A percentile compares a stretch with the other conserved stretches of the same genome.
Conservation (phyloP, 352 stramenopile species). For the Pythium phragmiticola region DNA sequence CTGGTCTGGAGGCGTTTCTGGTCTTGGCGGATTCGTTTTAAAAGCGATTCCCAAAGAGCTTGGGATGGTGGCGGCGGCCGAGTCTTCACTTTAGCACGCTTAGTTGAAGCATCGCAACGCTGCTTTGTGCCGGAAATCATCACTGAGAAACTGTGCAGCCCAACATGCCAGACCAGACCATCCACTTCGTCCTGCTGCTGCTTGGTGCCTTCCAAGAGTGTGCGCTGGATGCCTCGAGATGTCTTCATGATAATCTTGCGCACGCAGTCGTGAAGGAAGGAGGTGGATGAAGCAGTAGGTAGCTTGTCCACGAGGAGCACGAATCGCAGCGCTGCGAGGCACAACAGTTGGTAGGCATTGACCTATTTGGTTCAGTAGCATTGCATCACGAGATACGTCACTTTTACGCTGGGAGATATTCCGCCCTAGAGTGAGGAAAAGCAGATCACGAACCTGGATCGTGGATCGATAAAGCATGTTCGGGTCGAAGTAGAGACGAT, state of each 20-base stretch:
- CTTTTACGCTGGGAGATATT: no score
- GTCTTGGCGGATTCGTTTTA: neutral
- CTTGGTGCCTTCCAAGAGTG: neutral
- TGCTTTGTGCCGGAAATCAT: conserved; percentile 3
- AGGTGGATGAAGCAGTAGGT: conserved; percentile 26
- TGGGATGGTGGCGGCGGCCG: neutral
- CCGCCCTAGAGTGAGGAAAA: no score
- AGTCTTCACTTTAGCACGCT: neutral
- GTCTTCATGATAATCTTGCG: conserved; percentile 45
- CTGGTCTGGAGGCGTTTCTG: neutral
- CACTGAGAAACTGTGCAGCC: conserved; percentile 10
- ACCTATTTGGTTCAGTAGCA: conserved; percentile 20
- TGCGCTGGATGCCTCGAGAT: conserved; percentile 40
- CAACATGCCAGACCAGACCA: neutral
- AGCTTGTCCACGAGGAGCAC: conserved; percentile 50
- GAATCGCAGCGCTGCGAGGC: conserved; percentile 53
- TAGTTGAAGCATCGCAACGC: neutral
- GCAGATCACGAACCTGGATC: conserved; percentile 30
- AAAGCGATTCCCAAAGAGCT: neutral
- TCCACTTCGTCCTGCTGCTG: neutral
- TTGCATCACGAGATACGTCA: no score
- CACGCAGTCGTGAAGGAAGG: conserved; percentile 43
- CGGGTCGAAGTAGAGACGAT: conserved; percentile 62
- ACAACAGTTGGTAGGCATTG: conserved; percentile 63
- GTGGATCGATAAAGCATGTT: conserved; percentile 37